phyloP scores from a whole-genome alignment of 305 asterid genomes.

The Ilex paraguariensis region DNA sequence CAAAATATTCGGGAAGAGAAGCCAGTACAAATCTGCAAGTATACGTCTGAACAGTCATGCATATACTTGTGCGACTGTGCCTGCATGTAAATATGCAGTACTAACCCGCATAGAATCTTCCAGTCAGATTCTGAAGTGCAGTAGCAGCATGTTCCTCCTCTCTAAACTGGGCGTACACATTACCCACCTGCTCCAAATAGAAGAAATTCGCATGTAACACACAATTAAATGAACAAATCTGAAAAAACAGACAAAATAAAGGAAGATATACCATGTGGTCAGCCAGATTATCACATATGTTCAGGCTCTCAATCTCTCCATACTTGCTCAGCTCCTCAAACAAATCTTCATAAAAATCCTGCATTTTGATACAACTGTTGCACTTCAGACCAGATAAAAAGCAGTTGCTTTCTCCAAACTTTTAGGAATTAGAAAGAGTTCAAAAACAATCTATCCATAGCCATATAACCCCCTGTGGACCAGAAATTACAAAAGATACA shows the following conservation, averaged over 20 bases:
- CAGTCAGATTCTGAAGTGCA: conserved; percentile 29
- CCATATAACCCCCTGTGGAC: too few relatives aligned
- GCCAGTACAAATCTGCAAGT: neutral
- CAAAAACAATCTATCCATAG: too few relatives aligned
- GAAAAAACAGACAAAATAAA: neutral
- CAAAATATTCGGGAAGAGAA: too few relatives aligned
- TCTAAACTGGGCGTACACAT: conserved; percentile 29
- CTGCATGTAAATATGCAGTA: neutral
- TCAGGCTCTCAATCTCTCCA: conserved; percentile 30
- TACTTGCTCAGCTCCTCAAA: conserved; percentile 32
- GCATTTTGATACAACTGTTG: neutral
- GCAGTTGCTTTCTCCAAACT: too few relatives aligned
- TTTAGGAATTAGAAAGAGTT: too few relatives aligned
- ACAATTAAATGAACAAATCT: too few relatives aligned
- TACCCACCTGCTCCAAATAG: conserved; percentile 15
- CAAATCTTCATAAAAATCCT: conserved; percentile 33
- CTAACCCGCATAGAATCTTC: conserved; percentile 30
- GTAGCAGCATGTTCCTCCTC: conserved; percentile 33
- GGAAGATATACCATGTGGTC: conserved; percentile 28
- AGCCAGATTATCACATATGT: conserved; percentile 31
- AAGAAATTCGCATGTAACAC: neutral
- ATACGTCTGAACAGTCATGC: neutral
- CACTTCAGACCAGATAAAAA: too few relatives aligned
- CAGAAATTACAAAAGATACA: too few relatives aligned
- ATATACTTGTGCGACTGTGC: too few relatives aligned